Base-by-base conservation (phyloP, 805 yeast species). In the Kodamaea lidongshanica region DNA sequence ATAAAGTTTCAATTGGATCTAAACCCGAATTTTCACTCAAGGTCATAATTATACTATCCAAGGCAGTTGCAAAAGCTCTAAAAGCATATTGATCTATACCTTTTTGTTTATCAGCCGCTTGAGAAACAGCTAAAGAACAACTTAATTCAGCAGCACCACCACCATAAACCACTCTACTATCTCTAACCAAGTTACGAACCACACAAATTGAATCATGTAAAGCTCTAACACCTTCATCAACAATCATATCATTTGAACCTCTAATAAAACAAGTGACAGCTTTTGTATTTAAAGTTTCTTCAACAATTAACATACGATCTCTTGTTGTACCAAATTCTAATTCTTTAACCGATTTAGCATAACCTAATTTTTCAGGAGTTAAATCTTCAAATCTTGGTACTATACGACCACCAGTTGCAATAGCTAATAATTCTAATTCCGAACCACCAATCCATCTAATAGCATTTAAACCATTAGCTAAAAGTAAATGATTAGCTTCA, bases 361-460 rank as follows among this genome's bases (percentile, higher is more conserved):
- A 62, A 37, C 99, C 99, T 40, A 92, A 72, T 59, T 92, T 92
- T 19, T 74, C 83, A 1, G 74, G 54, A 4, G 82, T 59, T 46
- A 92, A 70, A 56, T 92, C 98, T 62, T 92, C 96, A 61, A 92
- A 92, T 49, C 98, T 70, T 25, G 98, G 96, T 24, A 92, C 98
- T 47, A 92, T 92, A 50, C 95, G 79, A 36, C 97, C 98, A 50
- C 86, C 80, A 7, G 99, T 94, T 27, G 97, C 96, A 57, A 92
- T 89, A 19, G 98, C 98, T 50, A 94, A 78, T 41, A 86, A 73
- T 65, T 89, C 98, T 45, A 89, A 71, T 50, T 89, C 98, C 31
- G 94, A 85, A 25, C 97, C 98, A 38, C 97, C 98, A 30, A 92
- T 95, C 99, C 99, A 92, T 66, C 99, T 78, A 23, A 92, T 92